Conservation (phyloP, 352 stramenopile genomes). For the Elongisporangium prolatum region DNA sequence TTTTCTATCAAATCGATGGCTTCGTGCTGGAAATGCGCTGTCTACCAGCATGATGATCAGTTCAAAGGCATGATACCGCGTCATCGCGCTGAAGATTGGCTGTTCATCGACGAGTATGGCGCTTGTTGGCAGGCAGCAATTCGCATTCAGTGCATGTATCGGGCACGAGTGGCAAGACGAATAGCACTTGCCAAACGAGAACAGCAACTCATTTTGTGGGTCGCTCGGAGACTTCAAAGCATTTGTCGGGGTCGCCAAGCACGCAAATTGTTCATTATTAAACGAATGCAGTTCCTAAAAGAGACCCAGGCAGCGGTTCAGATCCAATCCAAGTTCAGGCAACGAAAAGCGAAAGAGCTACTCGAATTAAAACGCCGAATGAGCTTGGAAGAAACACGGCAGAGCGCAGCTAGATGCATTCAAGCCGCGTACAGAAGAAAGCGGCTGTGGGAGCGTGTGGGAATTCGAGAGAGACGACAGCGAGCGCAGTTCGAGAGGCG, state of each 20-base stretch:
- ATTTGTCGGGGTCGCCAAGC: slow-evolving; percentile 55
- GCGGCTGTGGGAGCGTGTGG: slow-evolving; percentile 25
- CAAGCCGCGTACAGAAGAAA: slow-evolving; percentile 45
- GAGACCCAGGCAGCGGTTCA: slow-evolving; percentile 49
- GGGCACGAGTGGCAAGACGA: slow-evolving; percentile 40
- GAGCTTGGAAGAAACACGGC: neutral
- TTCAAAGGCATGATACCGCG: slow-evolving; percentile 80
- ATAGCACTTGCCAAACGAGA: slow-evolving; percentile 38
- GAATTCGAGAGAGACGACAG: slow-evolving; percentile 7
- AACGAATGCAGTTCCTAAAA: slow-evolving; percentile 40
- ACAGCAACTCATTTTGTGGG: slow-evolving; percentile 44
- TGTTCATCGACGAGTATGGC: slow-evolving; percentile 85
- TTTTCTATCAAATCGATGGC: slow-evolving; percentile 58
- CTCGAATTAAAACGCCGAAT: slow-evolving; percentile 2
- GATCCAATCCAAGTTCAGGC: slow-evolving; percentile 53
- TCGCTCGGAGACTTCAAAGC: slow-evolving; percentile 54
- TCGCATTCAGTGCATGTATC: slow-evolving; percentile 65
- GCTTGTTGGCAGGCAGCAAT: slow-evolving; percentile 62
- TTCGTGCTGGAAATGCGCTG: slow-evolving; percentile 55
- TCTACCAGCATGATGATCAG: slow-evolving; percentile 28
- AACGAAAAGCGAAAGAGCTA: slow-evolving; percentile 11
- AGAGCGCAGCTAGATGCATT: slow-evolving; percentile 23
- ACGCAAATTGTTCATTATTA: slow-evolving; percentile 37
- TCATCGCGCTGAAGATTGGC: slow-evolving; percentile 68
- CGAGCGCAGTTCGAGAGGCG: slow-evolving; percentile 9